Base-by-base conservation (phyloP, 139 green algal species). In the Closterium sp. region DNA sequence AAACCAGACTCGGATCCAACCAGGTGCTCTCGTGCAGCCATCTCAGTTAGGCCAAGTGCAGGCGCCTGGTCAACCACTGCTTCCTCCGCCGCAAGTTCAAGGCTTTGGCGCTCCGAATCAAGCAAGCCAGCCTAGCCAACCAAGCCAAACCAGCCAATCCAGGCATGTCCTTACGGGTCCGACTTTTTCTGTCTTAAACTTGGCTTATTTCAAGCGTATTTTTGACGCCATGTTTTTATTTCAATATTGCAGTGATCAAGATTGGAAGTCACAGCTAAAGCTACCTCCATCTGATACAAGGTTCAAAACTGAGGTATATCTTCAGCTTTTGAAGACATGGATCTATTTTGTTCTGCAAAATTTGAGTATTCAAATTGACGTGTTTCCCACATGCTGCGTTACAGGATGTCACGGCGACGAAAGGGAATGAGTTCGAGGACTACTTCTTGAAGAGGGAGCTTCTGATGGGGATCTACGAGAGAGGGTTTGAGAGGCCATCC, bases 401-500 rank as follows among this genome's bases (percentile, higher is more conserved):
- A 92, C 96, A 99, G 97, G 98, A 99, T 95, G 98, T 99, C 24
- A 99, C 98, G 4, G 94, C 94, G 21, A 99, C 98, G 9, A 99
- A 99, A 91, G 98, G 98, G 84, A 98, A 99, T 90, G 97, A 98
- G 42, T 99, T 99, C 93, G 98, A 99, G 95, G 98, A 99, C 95
- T 99, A 99, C 92, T 99, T 99, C 91, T 95, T 99, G 42, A 99
- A 99, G 94, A 94, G 98, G 2, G 97, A 98, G 92, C 97, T 99
- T 86, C 96, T 99, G 10, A 99, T 99, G 98, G 98, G 98, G 89
- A 99, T 99, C 94, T 99, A 99, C 93, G 98, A 99, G 96, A 99
- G 99, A 92, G 98, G 98, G 28, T 99, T 99, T 93, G 98, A 99
- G 86, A 87, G 92, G 73, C 95, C 95, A 28, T 95, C 90, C 21